Base-by-base conservation (phyloP, 371 early-diverging fungal genomes). In the Mucor plumbeus region DNA sequence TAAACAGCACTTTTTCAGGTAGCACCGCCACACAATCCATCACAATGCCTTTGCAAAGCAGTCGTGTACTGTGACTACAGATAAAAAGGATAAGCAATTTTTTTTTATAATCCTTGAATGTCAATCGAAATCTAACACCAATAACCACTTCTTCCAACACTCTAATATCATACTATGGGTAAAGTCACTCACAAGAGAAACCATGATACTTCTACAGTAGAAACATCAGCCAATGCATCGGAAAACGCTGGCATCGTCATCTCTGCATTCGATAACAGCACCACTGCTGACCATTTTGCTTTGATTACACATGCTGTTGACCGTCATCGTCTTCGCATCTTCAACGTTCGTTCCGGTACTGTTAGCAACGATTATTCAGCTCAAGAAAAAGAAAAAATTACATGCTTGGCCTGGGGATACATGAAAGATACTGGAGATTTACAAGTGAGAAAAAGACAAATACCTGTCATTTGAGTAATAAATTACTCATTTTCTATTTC, bases 291-390 rank as follows among this genome's bases (percentile, higher is more conserved):
- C 61, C 81, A 84, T 72, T 90, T 90, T 80, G 91, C 91, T 35
- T 77, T 90, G 59, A 88, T 91, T 44, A 85, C 90, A 14, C 90
- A 85, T 36, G 87, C 85, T 62, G 81, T 91, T 53, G 92, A 90
- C 80, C 85, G 88, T 59, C 86, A 88, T 69, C 86, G 89, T 50
- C 78, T 92, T 19, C 85, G 90, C 44, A 82, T 92, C 63, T 91
- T 88, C 63, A 90, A 90, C 64, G 87, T 89, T 17, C 82, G 86
- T 62, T 88, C 89, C 6, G 87, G 89, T 44, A 81, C 84, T 41
- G 82, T 90, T 64, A 88, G 85, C 61, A 83, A 85, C 70, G 88
- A 90, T 63, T 90, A 82, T 59, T 77, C 79, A 57, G 76, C 82
- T 0, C 82, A 84, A 56, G 81, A 86, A 47, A 87, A 87, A 39